phyloP scores from a whole-genome alignment of 2,329 filamentous ascomycete species.

The Aspergillaceae sp. region DNA sequence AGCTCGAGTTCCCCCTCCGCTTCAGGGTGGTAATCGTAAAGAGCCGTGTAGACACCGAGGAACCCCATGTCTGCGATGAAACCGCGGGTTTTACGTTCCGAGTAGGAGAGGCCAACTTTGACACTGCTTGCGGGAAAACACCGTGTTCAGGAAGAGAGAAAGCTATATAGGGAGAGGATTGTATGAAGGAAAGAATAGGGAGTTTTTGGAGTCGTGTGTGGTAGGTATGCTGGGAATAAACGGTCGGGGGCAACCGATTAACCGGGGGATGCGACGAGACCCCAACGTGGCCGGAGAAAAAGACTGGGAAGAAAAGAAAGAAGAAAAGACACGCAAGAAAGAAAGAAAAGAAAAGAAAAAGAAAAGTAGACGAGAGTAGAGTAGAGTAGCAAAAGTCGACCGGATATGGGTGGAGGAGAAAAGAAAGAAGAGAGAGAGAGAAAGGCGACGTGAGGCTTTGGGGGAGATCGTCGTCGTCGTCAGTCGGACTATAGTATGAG shows the following conservation, averaged over 20 bases:
- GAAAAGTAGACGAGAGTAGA: too few species aligned
- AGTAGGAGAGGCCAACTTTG: too few species aligned
- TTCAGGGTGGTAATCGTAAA: slow-evolving; percentile 90
- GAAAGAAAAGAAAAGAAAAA: slow-evolving; percentile 4
- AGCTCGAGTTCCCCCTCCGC: slow-evolving; percentile 78
- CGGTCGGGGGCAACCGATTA: slow-evolving; percentile 1
- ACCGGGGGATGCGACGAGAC: neutral
- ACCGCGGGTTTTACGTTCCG: too few species aligned
- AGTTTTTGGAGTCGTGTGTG: too few species aligned
- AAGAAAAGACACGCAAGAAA: slow-evolving; percentile 3
- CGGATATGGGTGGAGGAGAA: neutral
- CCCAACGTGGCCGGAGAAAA: slow-evolving; percentile 1
- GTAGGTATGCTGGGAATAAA: neutral
- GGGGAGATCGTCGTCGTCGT: neutral
- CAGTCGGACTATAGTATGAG: neutral
- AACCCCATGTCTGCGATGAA: slow-evolving; percentile 62
- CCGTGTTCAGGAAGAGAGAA: too few species aligned
- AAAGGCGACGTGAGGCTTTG: slow-evolving; percentile 11
- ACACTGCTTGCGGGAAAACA: too few species aligned
- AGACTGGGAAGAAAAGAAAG: slow-evolving; percentile 1
- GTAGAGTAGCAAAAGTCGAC: neutral
- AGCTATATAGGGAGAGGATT: too few species aligned
- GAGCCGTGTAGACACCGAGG: slow-evolving; percentile 76
- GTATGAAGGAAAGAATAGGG: too few species aligned
- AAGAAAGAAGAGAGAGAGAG: neutral